Base-by-base conservation (phyloP, 176 grass and related monocot species). In the Eleusine indica region DNA sequence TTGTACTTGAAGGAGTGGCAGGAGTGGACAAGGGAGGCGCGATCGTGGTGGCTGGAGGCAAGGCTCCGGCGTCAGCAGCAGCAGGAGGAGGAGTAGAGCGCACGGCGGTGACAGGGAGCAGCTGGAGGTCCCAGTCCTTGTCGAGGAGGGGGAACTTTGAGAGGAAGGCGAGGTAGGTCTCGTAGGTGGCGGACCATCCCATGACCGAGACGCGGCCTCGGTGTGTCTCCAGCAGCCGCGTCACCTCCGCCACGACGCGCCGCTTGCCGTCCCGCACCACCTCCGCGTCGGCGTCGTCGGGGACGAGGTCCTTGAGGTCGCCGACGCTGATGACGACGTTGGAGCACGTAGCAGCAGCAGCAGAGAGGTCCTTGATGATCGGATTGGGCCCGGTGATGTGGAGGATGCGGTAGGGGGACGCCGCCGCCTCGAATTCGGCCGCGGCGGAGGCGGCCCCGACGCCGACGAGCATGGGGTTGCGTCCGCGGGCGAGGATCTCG, bases 61-160 rank as follows among this genome's bases (percentile, higher is more conserved):
- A 57, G 48, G 51, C 7, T 41, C 67, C 79, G 9, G 13, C 29
- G 4, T 43, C 81, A 70, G 17, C 82, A 11, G 61, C 77, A 48
- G 7, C 44, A 47, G 75, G 62, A 75, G 53, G 75, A 70, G 17
- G 75, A 12, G 61, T 70, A 56, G 79, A 61, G 21, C 91, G 82
- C 35, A 81, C 65, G 21, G 87, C 79, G 25, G 96, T 96, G 70
- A 96, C 90, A 0, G 96, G 96, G 71, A 99, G 84, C 58, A 99
- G 87, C 94, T 93, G 93, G 65, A 99, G 82, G 9, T 99, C 89
- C 96, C 93, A 96, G 44, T 99, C 96, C 79, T 92, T 99, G 74
- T 99, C 93, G 66, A 99, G 43, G 80, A 99, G 86, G 12, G 93
- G 96, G 85, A 94, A 93, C 83, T 87, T 94, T 39, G 93, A 94